phyloP scores from a whole-genome alignment of 352 stramenopile genomes.

The Phytopythium aichiense region DNA sequence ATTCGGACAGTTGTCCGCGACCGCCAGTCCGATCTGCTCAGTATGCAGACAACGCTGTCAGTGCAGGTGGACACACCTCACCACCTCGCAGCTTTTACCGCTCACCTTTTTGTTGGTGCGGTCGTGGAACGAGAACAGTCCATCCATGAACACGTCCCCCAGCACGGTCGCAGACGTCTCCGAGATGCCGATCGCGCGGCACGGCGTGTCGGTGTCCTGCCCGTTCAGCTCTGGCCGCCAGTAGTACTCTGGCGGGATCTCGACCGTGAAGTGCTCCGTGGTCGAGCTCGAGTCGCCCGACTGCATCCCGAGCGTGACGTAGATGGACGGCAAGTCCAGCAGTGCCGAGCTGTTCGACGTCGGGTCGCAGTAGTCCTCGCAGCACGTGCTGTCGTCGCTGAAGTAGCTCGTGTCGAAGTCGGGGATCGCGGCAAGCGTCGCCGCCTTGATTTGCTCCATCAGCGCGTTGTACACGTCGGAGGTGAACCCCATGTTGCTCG shows the following conservation, averaged over 20 bases:
- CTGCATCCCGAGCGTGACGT: conserved; percentile 67
- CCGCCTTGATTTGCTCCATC: conserved; percentile 58
- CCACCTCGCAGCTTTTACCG: conserved; percentile 1
- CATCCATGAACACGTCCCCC: conserved; percentile 85
- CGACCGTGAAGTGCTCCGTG: conserved; percentile 65
- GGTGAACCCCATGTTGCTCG: conserved; percentile 78
- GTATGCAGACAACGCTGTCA: neutral
- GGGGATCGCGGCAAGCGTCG: conserved; percentile 50
- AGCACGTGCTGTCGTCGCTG: conserved; percentile 63
- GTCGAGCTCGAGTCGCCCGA: conserved; percentile 28
- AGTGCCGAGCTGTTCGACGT: conserved; percentile 40
- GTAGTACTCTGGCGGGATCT: conserved; percentile 82
- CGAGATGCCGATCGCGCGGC: conserved; percentile 73
- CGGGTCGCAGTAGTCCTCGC: conserved; percentile 70
- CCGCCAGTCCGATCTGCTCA: conserved; percentile 48
- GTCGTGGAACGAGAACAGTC: conserved; percentile 75
- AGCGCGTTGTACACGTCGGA: conserved; percentile 72
- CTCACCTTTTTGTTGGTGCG: conserved; percentile 38
- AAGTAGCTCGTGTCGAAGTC: conserved; percentile 72
- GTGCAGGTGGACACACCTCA: neutral
- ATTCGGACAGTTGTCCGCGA: conserved; percentile 79
- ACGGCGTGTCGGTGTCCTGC: conserved; percentile 39
- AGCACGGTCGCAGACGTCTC: conserved; percentile 67
- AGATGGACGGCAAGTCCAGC: conserved; percentile 70
- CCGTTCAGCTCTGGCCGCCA: conserved; percentile 82